Evolutionary conservation across 2,329 filamentous ascomycete genomes (phyloP).

Genomic region (Cladophialophora immunda): DNA sequence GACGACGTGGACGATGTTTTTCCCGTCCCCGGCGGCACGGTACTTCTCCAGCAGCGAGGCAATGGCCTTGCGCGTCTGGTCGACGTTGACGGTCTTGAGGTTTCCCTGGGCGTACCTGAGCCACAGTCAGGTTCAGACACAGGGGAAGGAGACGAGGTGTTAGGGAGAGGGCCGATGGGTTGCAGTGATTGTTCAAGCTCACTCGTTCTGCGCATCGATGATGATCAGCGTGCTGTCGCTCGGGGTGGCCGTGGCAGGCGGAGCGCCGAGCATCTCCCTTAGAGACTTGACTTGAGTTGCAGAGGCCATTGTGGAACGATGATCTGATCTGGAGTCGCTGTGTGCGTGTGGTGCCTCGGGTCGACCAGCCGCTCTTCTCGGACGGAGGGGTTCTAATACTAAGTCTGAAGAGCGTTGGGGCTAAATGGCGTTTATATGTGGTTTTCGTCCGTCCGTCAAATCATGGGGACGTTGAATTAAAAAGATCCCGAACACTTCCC

Average conservation of each 20-base stretch:
- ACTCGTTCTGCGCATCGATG: conserved; percentile 77
- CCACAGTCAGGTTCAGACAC: conserved; percentile 12
- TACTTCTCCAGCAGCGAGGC: conserved; percentile 66
- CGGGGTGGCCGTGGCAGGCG: conserved; percentile 64
- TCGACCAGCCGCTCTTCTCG: too few relatives aligned
- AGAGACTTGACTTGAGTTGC: conserved; percentile 49
- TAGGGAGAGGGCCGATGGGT: neutral
- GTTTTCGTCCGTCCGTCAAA: too few relatives aligned
- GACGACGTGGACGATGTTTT: conserved; percentile 68
- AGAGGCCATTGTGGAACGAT: conserved; percentile 26
- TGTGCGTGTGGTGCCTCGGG: neutral
- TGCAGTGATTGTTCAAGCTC: conserved; percentile 42
- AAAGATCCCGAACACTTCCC: too few relatives aligned
- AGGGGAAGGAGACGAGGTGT: neutral
- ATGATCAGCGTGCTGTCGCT: conserved; percentile 70
- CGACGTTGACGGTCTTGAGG: conserved; percentile 63
- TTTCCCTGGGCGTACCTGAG: conserved; percentile 60
- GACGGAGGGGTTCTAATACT: too few relatives aligned
- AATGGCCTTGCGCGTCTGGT: conserved; percentile 65
- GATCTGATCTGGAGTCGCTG: neutral
- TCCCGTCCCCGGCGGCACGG: conserved; percentile 49
- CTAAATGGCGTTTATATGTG: too few relatives aligned
- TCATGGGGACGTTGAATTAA: too few relatives aligned
- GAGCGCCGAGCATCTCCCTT: conserved; percentile 63
- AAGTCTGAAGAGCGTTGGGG: too few relatives aligned